Percentiles rank a stretch among this genome's conserved stretches.
phyloP scores from a whole-genome alignment of 768 basidiomycete species.

The Lyophyllum shimeji region DNA sequence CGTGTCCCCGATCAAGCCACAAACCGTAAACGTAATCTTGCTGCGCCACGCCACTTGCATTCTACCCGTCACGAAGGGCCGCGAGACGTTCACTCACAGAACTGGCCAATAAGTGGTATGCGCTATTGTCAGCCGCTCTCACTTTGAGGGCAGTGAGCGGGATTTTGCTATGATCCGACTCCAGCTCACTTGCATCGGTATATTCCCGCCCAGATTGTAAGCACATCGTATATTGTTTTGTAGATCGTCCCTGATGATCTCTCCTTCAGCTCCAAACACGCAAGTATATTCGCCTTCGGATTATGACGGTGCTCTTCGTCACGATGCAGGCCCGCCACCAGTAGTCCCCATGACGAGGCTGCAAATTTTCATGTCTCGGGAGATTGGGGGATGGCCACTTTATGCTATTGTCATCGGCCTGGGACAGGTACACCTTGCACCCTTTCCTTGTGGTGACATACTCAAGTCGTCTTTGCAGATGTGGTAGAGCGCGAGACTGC shows the following conservation, averaged over 20 bases:
- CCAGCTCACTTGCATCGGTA: constrained; percentile 51
- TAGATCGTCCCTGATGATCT: constrained; percentile 2
- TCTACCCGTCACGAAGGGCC: too few relatives aligned
- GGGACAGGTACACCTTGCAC: constrained; percentile 57
- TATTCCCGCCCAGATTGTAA: constrained; percentile 78
- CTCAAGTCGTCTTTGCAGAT: constrained; percentile 44
- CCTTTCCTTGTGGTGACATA: neutral
- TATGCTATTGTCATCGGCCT: constrained; percentile 88
- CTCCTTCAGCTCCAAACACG: constrained; percentile 44
- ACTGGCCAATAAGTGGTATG: too few relatives aligned
- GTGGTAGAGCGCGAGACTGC: constrained; percentile 52
- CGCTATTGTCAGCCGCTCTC: too few relatives aligned
- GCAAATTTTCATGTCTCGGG: constrained; percentile 81
- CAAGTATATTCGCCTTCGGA: constrained; percentile 46
- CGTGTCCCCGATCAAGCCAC: neutral
- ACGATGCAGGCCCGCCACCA: constrained; percentile 55
- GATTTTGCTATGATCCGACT: constrained; percentile 28
- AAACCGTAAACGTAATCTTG: neutral
- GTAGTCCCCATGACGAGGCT: constrained; percentile 77
- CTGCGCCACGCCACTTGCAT: neutral
- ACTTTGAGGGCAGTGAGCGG: too few relatives aligned
- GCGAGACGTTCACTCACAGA: too few relatives aligned
- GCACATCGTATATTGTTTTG: constrained; percentile 27
- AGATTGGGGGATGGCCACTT: constrained; percentile 84
- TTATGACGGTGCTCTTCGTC: constrained; percentile 43